Evolutionary conservation across 1,284 basidiomycete species (phyloP).

Genomic region (Cryptococcus sp.): DNA sequence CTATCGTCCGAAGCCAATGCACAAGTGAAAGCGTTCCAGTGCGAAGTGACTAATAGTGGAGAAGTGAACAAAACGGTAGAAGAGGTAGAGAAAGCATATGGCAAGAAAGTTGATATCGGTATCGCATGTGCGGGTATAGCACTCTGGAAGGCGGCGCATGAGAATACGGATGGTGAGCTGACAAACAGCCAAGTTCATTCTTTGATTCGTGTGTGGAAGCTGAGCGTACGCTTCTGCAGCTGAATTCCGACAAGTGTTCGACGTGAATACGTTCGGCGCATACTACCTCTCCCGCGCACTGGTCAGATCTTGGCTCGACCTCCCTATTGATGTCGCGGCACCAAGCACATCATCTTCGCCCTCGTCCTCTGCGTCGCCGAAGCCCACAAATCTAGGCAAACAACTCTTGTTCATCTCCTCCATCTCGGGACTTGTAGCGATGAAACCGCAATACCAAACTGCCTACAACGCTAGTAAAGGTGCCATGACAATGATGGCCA

Average conservation of each 20-base stretch:
- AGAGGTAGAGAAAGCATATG: slow-evolving; percentile 27
- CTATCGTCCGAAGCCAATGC: slow-evolving; percentile 32
- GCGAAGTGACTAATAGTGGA: slow-evolving; percentile 33
- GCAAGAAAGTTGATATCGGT: slow-evolving; percentile 42
- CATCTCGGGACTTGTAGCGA: slow-evolving; percentile 49
- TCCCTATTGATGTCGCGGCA: slow-evolving; percentile 22
- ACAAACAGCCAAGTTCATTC: neutral
- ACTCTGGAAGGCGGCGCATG: slow-evolving; percentile 44
- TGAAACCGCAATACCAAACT: slow-evolving; percentile 49
- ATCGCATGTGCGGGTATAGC: slow-evolving; percentile 40
- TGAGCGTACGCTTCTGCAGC: slow-evolving; percentile 19
- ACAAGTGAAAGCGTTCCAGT: slow-evolving; percentile 40
- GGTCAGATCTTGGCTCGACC: slow-evolving; percentile 42
- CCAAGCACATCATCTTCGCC: neutral
- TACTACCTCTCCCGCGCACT: slow-evolving; percentile 47
- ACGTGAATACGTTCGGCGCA: slow-evolving; percentile 47
- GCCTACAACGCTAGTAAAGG: slow-evolving; percentile 53
- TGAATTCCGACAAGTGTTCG: slow-evolving; percentile 41
- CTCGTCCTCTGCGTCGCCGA: slow-evolving; percentile 3
- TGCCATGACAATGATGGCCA: slow-evolving; percentile 47
- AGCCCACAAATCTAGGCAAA: slow-evolving; percentile 37
- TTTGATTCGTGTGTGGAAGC: neutral
- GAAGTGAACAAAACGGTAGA: slow-evolving; percentile 37
- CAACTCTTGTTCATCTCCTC: slow-evolving; percentile 51
- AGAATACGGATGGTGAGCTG: slow-evolving; percentile 44